Conservation (phyloP, 2,329 filamentous ascomycete genomes). For the Colletotrichum eremochloae region DNA sequence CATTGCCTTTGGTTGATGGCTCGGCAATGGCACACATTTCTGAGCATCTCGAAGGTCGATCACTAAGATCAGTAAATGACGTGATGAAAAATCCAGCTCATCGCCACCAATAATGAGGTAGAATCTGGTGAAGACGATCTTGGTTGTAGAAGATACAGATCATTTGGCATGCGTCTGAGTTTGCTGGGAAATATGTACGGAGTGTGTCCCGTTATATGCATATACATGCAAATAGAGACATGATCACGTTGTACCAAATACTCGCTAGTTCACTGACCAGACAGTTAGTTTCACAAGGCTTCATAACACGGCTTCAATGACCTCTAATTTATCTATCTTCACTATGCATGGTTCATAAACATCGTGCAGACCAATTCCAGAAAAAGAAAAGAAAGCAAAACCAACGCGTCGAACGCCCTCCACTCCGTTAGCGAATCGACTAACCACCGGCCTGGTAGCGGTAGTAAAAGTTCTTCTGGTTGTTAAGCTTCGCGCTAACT, state of each 20-base stretch:
- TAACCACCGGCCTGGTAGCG: slow-evolving; percentile 61
- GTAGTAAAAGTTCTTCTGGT: slow-evolving; percentile 75
- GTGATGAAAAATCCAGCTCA: not conserved
- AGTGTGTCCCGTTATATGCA: slow-evolving; percentile 9
- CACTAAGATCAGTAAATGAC: not conserved
- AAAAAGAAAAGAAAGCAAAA: slow-evolving; percentile 22
- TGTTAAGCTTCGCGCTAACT: slow-evolving; percentile 81
- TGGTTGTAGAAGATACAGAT: not conserved
- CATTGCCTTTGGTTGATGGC: slow-evolving; percentile 11
- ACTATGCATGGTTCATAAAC: slow-evolving; percentile 33
- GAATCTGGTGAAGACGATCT: not conserved
- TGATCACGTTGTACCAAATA: not conserved
- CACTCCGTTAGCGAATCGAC: slow-evolving; percentile 36
- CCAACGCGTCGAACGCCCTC: slow-evolving; percentile 21
- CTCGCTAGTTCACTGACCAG: too few species aligned
- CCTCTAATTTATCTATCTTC: slow-evolving; percentile 37
- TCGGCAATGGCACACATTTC: not conserved
- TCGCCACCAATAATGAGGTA: not conserved
- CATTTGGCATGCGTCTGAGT: not conserved
- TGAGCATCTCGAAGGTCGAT: not conserved
- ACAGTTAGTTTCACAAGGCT: not conserved
- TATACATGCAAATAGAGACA: not conserved
- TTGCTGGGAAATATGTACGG: slow-evolving; percentile 8
- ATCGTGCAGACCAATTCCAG: slow-evolving; percentile 35
- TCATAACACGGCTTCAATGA: slow-evolving; percentile 9